Base-by-base conservation (phyloP, 192 early-diverging fungal genomes). In the Coemansia sp. region DNA sequence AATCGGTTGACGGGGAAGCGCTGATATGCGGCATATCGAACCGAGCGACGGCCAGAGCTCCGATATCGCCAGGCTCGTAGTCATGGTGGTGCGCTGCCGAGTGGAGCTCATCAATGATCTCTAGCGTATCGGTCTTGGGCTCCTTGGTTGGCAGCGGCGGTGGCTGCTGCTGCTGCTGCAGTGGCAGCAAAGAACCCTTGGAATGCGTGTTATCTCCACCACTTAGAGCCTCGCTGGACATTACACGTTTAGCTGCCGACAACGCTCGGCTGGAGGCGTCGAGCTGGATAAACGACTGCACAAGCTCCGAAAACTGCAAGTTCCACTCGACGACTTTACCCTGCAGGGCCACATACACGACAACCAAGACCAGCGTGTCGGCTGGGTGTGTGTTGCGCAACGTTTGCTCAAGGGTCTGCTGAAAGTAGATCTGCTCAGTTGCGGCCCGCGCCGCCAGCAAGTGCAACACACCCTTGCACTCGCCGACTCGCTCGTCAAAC, bases 251-350 rank as follows among this genome's bases (percentile, higher is more conserved):
- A 10, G 44, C 22, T 4, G 35, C 18, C 10, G 53, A 17, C 3
- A n/a, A 3, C 17, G 21, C 27, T 2, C 69, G 69, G 19, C n/a
- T 53, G 34, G 53, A 44, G 7, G 56, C 63, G 44, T 97, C 95
- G 0, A 90, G 82, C 58, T 92, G 89, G 58, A 97, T 85, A 68
- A 89, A 94, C 4, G 83, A 83, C 35, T 90, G 72, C 2, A 86
- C 89, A 35, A 98, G 85, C 46, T 89, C 83, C 5, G 80, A 81
- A 60, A 96, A 96, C 21, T 92, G 90, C 56, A 83, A 59, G 56
- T 97, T 91, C 95, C 95, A 98, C 39, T 81, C 74, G 3, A 81
- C 68, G 2, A 95, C 88, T 36, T 92, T 92, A 44, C 87, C 87
- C 60, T 91, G 87, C 22, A 98, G 59, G 10, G 81, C 83, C 54